Base-by-base conservation (phyloP, 2,329 filamentous ascomycete species). In the Exophiala mesophila region DNA sequence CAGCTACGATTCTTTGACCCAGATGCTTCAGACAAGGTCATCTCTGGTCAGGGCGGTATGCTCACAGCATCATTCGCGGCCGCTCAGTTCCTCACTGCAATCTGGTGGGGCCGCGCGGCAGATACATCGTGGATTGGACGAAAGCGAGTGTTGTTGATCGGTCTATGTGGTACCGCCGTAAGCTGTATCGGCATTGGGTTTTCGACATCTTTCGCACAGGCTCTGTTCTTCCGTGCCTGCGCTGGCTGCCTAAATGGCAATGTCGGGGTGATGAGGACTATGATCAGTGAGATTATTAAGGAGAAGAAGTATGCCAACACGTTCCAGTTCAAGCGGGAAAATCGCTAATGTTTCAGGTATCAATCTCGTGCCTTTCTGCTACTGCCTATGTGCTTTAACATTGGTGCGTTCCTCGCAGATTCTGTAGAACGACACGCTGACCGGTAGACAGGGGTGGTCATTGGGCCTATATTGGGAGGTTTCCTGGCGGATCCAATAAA, bases 1-100 rank as follows among this genome's bases (percentile, higher is more conserved):
- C 86, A 92, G 62, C 76, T 95, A n/a, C 80, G 79, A 54, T 90
- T 82, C 45, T 90, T 94, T 55, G 73, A 85, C 17, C 71, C 71
- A 2, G 70, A 64, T 16, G 61, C 74, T 15, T 66, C 74, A 2
- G 74, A 81, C 40, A 73, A 73, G 2, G 79, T 76, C 2, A 88
- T 94, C 52, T 78, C 88, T 0, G 73, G 75, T 15, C 87, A 92
- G 60, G 84, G 85, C 1, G 88, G 88, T 28, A 67, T 94, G 2
- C 69, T 94, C 17, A 80, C 85, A 35, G 86, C 83, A 9, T 81
- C 80, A 28, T 94, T 94, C 59, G 89, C 85, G 0, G 83, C 81
- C 0, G 82, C 84, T 0, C 88, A 95, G 60, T 90, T 90, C 57
- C 59, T 86, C 16, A 94, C 87, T 1, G 86, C 86, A 2, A 81